Conservation (phyloP, 2,329 filamentous ascomycete species). For the Sporothrix luriei region DNA sequence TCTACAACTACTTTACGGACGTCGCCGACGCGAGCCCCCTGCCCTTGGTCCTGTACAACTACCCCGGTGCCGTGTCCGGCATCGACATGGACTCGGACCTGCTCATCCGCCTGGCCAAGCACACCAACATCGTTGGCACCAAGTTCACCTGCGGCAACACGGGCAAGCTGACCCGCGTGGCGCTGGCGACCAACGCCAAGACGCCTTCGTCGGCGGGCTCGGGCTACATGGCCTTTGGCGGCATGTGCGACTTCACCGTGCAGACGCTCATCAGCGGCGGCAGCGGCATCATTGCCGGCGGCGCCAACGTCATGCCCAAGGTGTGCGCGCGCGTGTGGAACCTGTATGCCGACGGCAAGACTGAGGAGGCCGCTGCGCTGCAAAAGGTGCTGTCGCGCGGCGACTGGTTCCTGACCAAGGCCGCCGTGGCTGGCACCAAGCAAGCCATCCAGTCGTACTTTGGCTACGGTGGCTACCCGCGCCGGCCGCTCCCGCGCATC, state of each 20-base stretch:
- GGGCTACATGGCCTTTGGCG: constrained; percentile 83
- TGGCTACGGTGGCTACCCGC: constrained; percentile 77
- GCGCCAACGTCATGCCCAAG: constrained; percentile 84
- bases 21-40: constrained; percentile 76
- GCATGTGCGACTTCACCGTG: constrained; percentile 83
- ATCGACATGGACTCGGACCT: constrained; percentile 90
- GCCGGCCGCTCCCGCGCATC: constrained; percentile 70
- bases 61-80: constrained; percentile 81
- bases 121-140: constrained; percentile 82
- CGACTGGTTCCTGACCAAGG: constrained; percentile 82
- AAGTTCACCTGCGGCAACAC: constrained; percentile 94
- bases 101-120: constrained; percentile 74
- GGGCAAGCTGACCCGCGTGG: constrained; percentile 83
- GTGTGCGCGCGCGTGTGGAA: constrained; percentile 78
- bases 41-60: constrained; percentile 87
- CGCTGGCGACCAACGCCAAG: constrained; percentile 69
- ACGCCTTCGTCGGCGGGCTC: constrained; percentile 62
- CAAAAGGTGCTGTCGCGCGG: constrained; percentile 77
- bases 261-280: constrained; percentile 80
- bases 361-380: constrained; percentile 71
- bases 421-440: constrained; percentile 85
- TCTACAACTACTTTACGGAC: constrained; percentile 59
- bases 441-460: constrained; percentile 77
- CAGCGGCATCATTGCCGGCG: constrained; percentile 81
- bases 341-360: constrained; percentile 71